These are phyloP conservation scores for Saccharomycopsis synnaedendra DNA, from an alignment of 805 yeast species.

Conservation along the genomic window DNA sequence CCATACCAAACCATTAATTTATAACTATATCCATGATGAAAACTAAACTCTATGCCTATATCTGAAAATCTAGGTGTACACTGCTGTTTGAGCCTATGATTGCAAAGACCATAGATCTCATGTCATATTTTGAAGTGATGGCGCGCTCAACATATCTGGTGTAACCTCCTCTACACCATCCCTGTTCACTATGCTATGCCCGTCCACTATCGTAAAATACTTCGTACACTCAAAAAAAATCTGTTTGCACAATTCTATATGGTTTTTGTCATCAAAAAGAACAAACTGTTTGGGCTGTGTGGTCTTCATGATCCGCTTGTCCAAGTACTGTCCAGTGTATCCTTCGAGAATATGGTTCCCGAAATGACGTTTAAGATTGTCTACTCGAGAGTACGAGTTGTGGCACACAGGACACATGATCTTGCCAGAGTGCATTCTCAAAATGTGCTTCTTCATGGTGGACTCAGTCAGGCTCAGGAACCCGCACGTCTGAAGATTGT, in stretches of 20 bases:
- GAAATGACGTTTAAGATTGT: not conserved
- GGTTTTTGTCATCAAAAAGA: not conserved
- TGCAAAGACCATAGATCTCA: too few relatives aligned
- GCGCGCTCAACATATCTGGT: too few relatives aligned
- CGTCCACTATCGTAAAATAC: not conserved
- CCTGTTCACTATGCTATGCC: too few relatives aligned
- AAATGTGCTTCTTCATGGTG: not conserved
- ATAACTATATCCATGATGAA: too few relatives aligned
- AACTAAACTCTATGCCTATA: too few relatives aligned
- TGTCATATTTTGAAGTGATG: too few relatives aligned
- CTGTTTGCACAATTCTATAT: not conserved
- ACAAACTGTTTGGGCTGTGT: not conserved
- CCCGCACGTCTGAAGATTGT: too few relatives aligned
- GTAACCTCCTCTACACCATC: too few relatives aligned
- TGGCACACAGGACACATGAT: not conserved
- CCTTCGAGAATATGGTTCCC: not conserved
- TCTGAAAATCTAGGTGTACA: too few relatives aligned
- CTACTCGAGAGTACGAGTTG: not conserved
- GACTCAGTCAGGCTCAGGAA: not conserved
- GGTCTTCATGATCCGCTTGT: not conserved
- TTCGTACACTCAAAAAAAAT: not conserved
- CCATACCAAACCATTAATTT: too few relatives aligned
- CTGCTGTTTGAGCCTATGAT: too few relatives aligned
- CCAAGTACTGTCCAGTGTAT: not conserved
- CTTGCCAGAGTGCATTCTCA: not conserved